A percentile compares a stretch with the other conserved stretches of the same genome.
phyloP scores from a whole-genome alignment of 495 filamentous ascomycete species.

The Saxophila tyrrhenica region DNA sequence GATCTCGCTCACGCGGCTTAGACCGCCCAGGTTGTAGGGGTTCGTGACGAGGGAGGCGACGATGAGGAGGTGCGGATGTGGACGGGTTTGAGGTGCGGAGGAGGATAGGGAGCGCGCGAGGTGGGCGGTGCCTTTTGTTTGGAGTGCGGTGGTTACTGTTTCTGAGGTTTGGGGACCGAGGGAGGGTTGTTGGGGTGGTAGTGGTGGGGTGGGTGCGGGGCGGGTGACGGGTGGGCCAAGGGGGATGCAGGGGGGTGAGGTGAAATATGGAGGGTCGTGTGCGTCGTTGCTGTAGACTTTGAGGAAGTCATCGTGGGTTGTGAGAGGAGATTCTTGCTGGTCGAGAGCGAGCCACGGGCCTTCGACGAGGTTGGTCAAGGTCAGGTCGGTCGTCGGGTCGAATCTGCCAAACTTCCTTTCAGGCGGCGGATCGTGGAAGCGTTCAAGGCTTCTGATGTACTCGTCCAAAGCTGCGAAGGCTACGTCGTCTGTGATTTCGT shows the following conservation, averaged over 20 bases:
- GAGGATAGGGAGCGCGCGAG: slow-evolving; percentile 3
- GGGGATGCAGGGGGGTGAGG: slow-evolving; percentile 8
- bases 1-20: slow-evolving; percentile 38
- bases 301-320: slow-evolving; percentile 11
- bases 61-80: slow-evolving; percentile 26
- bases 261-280: not conserved
- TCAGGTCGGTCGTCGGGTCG: slow-evolving; percentile 23
- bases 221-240: slow-evolving; percentile 5
- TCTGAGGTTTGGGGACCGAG: not conserved
- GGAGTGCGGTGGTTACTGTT: slow-evolving; percentile 9
- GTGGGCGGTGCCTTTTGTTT: slow-evolving; percentile 22
- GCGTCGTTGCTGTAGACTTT: slow-evolving; percentile 1
- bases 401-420: slow-evolving; percentile 23
- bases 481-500: slow-evolving; percentile 22
- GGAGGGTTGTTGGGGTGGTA: not conserved
- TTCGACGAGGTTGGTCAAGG: slow-evolving; percentile 26
- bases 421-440: slow-evolving; percentile 21
- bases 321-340: slow-evolving; percentile 17
- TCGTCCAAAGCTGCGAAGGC: slow-evolving; percentile 25
- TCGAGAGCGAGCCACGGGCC: slow-evolving; percentile 27
- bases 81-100: not conserved
- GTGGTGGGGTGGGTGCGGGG: not conserved
- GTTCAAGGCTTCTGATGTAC: slow-evolving; percentile 24
- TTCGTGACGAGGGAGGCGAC: slow-evolving; percentile 40
- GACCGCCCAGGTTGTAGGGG: slow-evolving; percentile 38